These are phyloP conservation scores for Fusarium neocosmosporiellum DNA, from an alignment of 2,329 filamentous ascomycete genomes.

Conservation along the genomic window DNA sequence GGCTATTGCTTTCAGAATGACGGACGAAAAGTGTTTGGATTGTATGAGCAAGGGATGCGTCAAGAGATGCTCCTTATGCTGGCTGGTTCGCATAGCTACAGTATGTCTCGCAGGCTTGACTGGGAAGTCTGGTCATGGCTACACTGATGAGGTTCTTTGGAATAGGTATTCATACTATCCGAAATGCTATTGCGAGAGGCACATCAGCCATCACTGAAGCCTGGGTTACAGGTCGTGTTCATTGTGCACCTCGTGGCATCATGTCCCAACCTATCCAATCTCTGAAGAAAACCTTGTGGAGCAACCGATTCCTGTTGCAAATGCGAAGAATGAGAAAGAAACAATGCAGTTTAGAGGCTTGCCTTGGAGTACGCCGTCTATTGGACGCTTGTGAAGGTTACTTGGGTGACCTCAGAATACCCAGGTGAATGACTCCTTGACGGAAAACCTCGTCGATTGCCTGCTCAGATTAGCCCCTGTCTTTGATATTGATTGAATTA, in stretches of 20 bases:
- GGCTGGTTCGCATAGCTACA: not conserved
- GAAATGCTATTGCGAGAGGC: not conserved
- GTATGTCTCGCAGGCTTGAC: not conserved
- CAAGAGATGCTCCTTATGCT: not conserved
- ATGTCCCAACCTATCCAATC: not conserved
- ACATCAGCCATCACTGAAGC: not conserved
- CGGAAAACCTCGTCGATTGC: conserved; percentile 63
- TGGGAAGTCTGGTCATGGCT: not conserved
- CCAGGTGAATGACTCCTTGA: conserved; percentile 74
- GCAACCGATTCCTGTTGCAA: not conserved
- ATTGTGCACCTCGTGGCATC: not conserved
- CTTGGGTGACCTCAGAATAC: conserved; percentile 58
- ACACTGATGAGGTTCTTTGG: not conserved
- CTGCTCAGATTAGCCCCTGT: conserved; percentile 48
- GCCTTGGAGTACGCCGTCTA: not conserved
- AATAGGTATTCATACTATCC: not conserved
- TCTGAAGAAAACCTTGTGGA: not conserved
- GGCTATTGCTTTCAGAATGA: not conserved
- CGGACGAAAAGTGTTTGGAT: not conserved
- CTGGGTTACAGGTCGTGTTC: not conserved
- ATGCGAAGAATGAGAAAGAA: not conserved
- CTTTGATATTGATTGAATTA: fast-evolving
- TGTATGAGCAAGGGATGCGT: not conserved
- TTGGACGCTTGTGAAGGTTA: not conserved
- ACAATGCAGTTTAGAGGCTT: not conserved